Conservation (phyloP, 1,284 basidiomycete species). For the Rhodotorula glutinis region DNA sequence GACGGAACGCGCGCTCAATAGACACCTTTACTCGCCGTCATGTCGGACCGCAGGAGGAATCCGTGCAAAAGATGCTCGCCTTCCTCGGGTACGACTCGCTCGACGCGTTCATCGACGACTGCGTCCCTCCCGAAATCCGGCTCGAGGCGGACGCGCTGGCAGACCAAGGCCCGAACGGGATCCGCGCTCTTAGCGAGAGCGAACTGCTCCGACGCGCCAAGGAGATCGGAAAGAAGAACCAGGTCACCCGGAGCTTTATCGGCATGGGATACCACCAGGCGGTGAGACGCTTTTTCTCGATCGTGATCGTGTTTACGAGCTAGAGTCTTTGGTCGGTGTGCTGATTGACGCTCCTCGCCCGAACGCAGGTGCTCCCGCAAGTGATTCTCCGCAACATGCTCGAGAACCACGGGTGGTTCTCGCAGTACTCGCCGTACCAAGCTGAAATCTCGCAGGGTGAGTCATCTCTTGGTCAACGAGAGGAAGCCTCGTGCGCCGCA, state of each 20-base stretch:
- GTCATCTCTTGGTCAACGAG: slow-evolving; percentile 39
- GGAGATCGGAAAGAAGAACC: slow-evolving; percentile 73
- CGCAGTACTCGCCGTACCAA: slow-evolving; percentile 81
- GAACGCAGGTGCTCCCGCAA: slow-evolving; percentile 67
- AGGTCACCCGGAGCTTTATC: slow-evolving; percentile 84
- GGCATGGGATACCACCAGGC: slow-evolving; percentile 98
- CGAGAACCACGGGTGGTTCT: slow-evolving; percentile 98
- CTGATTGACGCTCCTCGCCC: neutral
- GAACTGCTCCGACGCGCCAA: slow-evolving; percentile 75
- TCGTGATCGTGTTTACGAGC: neutral
- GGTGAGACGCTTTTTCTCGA: slow-evolving; percentile 16
- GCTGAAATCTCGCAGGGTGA: slow-evolving; percentile 87
- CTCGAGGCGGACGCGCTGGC: slow-evolving; percentile 62
- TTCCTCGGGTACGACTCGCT: slow-evolving; percentile 77
- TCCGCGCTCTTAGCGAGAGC: slow-evolving; percentile 77
- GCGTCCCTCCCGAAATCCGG: slow-evolving; percentile 75
- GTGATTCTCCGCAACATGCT: slow-evolving; percentile 85
- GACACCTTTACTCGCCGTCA: slow-evolving; percentile 86
- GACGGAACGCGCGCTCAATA: slow-evolving; percentile 48
- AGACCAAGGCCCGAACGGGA: slow-evolving; percentile 56
- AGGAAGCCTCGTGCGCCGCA: no score
- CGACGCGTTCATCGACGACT: slow-evolving; percentile 76
- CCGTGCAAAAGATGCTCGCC: slow-evolving; percentile 73
- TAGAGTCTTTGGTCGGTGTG: neutral
- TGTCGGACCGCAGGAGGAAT: slow-evolving; percentile 76